Evolutionary conservation across 2,329 filamentous ascomycete genomes (phyloP).

Genomic region (Microdochium paspali): DNA sequence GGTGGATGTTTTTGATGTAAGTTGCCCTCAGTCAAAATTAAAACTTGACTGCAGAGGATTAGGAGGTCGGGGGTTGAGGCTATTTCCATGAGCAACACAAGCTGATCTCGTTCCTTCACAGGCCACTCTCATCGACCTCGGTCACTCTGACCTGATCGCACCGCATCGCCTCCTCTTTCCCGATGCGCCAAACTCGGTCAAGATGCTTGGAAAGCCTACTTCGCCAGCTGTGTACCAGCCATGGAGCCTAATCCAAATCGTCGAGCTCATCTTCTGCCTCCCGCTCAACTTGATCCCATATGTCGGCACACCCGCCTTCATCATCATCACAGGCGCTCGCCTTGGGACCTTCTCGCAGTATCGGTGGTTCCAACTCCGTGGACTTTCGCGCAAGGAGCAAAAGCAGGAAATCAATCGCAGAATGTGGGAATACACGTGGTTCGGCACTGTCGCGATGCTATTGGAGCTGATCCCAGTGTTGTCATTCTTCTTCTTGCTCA

Average conservation of each 20-base stretch:
- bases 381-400: constrained; percentile 63
- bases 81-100: too few relatives aligned
- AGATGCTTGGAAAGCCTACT: constrained; percentile 75
- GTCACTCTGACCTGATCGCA: constrained; percentile 58
- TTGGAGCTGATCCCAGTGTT: constrained; percentile 82
- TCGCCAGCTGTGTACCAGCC: constrained; percentile 71
- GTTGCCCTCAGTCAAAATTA: too few relatives aligned
- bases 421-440: constrained; percentile 84
- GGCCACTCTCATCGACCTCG: constrained; percentile 66
- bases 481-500: constrained; percentile 91
- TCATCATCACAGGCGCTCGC: constrained; percentile 79
- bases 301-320: constrained; percentile 74
- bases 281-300: constrained; percentile 83
- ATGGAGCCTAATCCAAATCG: constrained; percentile 83
- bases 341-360: constrained; percentile 85
- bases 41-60: too few relatives aligned
- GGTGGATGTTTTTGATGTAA: constrained; percentile 76
- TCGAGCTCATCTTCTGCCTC: constrained; percentile 70
- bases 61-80: too few relatives aligned
- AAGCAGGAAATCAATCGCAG: constrained; percentile 59
- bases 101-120: constrained; percentile 19
- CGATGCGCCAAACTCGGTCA: constrained; percentile 64
- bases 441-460: constrained; percentile 75
- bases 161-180: constrained; percentile 55
- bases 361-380: constrained; percentile 77